Evolutionary conservation across 441 rosid species (phyloP).

Genomic region (Kokia cookei): DNA sequence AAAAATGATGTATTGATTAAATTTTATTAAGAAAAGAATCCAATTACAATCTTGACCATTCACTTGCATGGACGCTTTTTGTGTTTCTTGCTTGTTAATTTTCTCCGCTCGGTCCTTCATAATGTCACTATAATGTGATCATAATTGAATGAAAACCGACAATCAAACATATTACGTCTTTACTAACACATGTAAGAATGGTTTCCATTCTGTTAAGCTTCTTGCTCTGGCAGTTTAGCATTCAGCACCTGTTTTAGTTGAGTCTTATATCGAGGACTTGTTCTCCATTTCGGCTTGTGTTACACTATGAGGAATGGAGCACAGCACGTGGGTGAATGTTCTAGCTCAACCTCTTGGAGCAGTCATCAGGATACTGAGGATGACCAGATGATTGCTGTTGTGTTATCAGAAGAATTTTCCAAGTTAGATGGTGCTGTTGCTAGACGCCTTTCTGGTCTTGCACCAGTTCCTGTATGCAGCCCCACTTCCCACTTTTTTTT

Average conservation of each 20-base stretch:
- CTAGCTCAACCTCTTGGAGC: conserved; percentile 67
- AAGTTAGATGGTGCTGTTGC: conserved; percentile 72
- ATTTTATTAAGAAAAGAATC: neutral
- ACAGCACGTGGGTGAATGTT: conserved; percentile 49
- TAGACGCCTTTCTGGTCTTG: conserved; percentile 70
- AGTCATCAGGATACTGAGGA: conserved; percentile 71
- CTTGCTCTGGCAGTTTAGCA: neutral
- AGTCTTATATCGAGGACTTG: neutral
- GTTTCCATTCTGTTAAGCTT: neutral
- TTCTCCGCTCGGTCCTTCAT: neutral
- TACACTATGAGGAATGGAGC: conserved; percentile 32
- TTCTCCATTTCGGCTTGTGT: neutral
- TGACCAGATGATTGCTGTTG: conserved; percentile 81
- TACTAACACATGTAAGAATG: neutral
- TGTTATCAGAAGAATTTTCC: conserved; percentile 72
- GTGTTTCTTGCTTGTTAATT: neutral
- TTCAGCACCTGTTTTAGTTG: neutral
- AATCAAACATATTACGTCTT: neutral
- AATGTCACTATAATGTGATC: neutral
- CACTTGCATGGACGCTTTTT: neutral
- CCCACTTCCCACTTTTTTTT: neutral
- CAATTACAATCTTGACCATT: neutral
- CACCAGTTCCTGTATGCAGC: conserved; percentile 66
- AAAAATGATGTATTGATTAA: neutral
- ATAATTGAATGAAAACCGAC: neutral